Percentiles rank a stretch among this genome's conserved stretches.
Evolutionary conservation across 202 grass and related monocot genomes (phyloP).

Genomic region (Dendrocalamus latiflorus): DNA sequence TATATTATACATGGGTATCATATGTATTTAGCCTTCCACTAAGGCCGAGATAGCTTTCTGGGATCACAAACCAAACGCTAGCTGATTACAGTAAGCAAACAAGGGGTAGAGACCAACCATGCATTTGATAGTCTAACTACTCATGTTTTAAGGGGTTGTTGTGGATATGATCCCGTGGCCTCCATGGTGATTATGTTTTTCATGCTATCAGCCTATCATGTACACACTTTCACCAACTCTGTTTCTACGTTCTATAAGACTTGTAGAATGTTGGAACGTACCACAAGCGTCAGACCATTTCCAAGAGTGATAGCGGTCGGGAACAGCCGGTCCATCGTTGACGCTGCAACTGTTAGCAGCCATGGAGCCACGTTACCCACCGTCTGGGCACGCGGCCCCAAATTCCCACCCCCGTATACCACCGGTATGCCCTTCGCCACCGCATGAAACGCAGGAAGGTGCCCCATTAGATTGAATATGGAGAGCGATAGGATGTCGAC

Average conservation of each 20-base stretch:
- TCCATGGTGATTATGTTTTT: too few relatives aligned
- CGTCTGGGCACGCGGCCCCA: background rate
- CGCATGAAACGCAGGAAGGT: background rate
- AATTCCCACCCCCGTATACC: background rate
- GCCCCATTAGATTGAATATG: background rate
- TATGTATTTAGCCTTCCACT: background rate
- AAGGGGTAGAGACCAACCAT: too few relatives aligned
- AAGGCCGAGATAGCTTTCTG: too few relatives aligned
- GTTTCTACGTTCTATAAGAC: background rate
- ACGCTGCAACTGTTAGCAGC: constrained; percentile 38
- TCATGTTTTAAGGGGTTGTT: too few relatives aligned
- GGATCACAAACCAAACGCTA: too few relatives aligned
- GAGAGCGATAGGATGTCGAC: background rate
- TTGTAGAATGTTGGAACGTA: background rate
- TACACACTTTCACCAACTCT: too few relatives aligned
- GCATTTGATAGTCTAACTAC: too few relatives aligned
- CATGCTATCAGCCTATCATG: too few relatives aligned
- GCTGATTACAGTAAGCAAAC: too few relatives aligned
- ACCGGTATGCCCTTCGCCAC: background rate
- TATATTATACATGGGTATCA: background rate
- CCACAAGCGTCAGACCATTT: constrained; percentile 26
- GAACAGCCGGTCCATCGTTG: constrained; percentile 36
- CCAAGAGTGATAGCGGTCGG: constrained; percentile 34
- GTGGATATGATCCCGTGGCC: too few relatives aligned
- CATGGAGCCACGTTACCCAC: constrained; percentile 23